These are phyloP conservation scores for Saccharomyces hybrid DNA, from an alignment of 1,139 yeast genomes.

Conservation along the genomic window DNA sequence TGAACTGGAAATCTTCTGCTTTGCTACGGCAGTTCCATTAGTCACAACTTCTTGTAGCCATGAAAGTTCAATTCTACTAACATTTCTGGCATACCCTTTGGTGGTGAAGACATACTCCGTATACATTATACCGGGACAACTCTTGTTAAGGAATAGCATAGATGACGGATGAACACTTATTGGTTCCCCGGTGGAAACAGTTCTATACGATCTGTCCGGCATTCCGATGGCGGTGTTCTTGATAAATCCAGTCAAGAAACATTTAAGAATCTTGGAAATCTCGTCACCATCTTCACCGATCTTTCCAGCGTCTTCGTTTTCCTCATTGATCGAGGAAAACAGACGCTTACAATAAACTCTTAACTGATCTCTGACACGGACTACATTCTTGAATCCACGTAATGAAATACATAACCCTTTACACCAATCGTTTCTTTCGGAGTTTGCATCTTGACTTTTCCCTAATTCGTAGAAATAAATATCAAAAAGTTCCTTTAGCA, in stretches of 20 bases:
- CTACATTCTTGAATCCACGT: conserved; percentile 74
- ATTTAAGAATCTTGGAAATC: conserved; percentile 56
- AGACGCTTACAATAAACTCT: conserved; percentile 52
- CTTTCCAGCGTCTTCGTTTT: conserved; percentile 19
- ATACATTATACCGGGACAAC: conserved; percentile 83
- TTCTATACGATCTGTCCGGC: conserved; percentile 90
- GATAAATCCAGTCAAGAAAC: conserved; percentile 75
- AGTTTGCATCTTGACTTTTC: conserved; percentile 34
- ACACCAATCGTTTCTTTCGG: conserved; percentile 69
- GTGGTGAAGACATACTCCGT: conserved; percentile 90
- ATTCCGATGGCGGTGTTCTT: conserved; percentile 87
- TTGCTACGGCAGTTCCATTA: conserved; percentile 13
- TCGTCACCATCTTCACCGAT: conserved; percentile 30
- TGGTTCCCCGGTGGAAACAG: conserved; percentile 70
- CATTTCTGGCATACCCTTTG: conserved; percentile 86
- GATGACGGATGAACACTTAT: conserved; percentile 92
- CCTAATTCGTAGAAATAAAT: conserved; percentile 44
- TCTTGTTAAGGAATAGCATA: conserved; percentile 64
- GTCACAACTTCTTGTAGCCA: conserved; percentile 80
- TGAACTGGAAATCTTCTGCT: conserved; percentile 8
- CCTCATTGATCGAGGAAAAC: conserved; percentile 19
- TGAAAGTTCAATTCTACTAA: conserved; percentile 69
- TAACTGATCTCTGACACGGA: conserved; percentile 68
- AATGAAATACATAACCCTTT: conserved; percentile 63
- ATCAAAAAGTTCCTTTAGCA: conserved; percentile 71